Conservation (phyloP, 1,284 basidiomycete genomes). For the Prillingera fragicola region DNA sequence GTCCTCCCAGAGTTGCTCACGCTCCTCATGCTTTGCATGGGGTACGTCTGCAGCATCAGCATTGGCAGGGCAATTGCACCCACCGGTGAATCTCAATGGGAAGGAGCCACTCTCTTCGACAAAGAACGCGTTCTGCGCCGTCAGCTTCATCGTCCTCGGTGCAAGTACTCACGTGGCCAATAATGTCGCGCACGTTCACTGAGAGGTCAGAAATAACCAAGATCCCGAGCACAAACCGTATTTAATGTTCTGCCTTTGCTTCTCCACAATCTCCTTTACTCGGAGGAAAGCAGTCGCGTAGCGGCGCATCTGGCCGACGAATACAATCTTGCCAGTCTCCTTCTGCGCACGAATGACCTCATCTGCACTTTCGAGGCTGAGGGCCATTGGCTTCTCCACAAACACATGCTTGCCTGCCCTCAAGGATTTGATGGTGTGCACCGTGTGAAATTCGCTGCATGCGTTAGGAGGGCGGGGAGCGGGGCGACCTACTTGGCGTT, state of each 20-base stretch:
- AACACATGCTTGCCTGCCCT: slow-evolving; percentile 32
- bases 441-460: slow-evolving; percentile 15
- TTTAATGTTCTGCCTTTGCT: not conserved
- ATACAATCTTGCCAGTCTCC: slow-evolving; percentile 20
- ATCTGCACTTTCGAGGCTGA: slow-evolving; percentile 25
- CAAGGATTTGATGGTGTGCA: slow-evolving; percentile 16
- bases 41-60: slow-evolving; percentile 43
- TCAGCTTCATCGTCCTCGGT: not conserved
- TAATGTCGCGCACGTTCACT: slow-evolving; percentile 47
- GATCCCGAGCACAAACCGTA: slow-evolving; percentile 8
- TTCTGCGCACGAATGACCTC: slow-evolving; percentile 21
- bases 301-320: slow-evolving; percentile 49
- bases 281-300: slow-evolving; percentile 45
- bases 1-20: slow-evolving; percentile 2
- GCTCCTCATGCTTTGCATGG: slow-evolving; percentile 15
- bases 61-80: slow-evolving; percentile 9
- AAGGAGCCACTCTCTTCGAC: slow-evolving; percentile 13
- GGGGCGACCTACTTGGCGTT: slow-evolving; percentile 18
- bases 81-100: slow-evolving; percentile 9
- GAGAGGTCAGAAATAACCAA: no score
- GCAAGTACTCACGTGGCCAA: slow-evolving; percentile 39
- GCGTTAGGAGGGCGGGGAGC: not conserved
- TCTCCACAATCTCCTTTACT: slow-evolving; percentile 36
- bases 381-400: slow-evolving; percentile 41
- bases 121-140: slow-evolving; percentile 46